Evolutionary conservation across 257 asterid genomes (phyloP).

Genomic region (Fraxinus quadrangulata): DNA sequence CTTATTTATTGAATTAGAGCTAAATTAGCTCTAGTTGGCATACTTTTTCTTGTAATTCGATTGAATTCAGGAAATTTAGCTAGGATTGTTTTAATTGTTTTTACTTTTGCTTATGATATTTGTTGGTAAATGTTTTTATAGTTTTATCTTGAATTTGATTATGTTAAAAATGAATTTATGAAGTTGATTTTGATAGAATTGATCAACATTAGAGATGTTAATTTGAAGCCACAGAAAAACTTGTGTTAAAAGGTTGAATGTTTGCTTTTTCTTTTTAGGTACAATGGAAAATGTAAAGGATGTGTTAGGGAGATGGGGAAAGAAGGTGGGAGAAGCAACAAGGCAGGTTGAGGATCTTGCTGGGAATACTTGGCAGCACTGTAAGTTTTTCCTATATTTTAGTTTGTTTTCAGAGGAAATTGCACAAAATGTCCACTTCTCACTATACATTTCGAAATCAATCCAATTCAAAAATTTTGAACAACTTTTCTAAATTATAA

Average conservation of each 20-base stretch:
- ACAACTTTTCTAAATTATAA: no score
- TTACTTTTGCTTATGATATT: background rate
- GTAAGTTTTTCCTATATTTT: constrained; percentile 47
- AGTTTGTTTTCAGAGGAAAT: background rate
- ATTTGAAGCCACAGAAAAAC: background rate
- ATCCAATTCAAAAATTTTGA: no score
- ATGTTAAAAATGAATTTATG: background rate
- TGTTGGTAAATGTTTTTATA: background rate
- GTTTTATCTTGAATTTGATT: background rate
- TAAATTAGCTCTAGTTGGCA: background rate
- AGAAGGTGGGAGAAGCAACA: constrained; percentile 84
- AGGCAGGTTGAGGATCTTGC: constrained; percentile 92
- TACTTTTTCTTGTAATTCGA: background rate
- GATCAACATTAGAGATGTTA: background rate
- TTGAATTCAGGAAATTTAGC: background rate
- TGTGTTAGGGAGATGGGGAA: constrained; percentile 88
- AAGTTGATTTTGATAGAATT: background rate
- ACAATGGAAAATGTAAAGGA: constrained; percentile 78
- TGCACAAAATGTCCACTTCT: no score
- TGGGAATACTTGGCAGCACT: constrained; percentile 96
- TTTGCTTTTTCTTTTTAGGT: constrained; percentile 41
- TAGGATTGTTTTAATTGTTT: background rate
- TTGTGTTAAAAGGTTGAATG: background rate
- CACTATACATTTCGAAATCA: no score
- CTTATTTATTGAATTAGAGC: background rate